A percentile compares a stretch with the other conserved stretches of the same genome.
Conservation (phyloP, 306 rosid genomes). For the Fragaria vesca region DNA sequence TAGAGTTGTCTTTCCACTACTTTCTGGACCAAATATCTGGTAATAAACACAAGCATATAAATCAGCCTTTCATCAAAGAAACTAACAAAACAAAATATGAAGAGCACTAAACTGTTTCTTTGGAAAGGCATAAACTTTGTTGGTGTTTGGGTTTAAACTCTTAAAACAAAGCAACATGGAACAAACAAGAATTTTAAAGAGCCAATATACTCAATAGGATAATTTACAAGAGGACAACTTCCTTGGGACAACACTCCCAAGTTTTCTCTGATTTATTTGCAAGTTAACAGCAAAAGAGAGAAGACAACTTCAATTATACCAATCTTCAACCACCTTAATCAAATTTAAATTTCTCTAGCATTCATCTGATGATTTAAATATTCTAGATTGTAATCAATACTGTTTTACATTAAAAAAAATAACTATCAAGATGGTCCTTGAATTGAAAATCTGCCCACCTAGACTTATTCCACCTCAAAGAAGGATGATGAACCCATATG, state of each 20-base stretch:
- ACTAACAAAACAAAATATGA: constrained; percentile 4
- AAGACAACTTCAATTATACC: not conserved
- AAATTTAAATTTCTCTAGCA: not conserved
- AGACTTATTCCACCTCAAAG: not conserved
- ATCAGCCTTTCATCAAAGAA: constrained; percentile 12
- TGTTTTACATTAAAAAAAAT: not conserved
- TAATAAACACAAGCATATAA: constrained; percentile 24
- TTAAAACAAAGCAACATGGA: not conserved
- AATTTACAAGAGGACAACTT: not conserved
- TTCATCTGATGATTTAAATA: not conserved
- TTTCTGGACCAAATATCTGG: constrained; percentile 96
- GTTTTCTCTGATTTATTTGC: not conserved
- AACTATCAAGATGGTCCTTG: not conserved
- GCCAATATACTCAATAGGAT: no score
- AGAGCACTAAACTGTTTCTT: constrained; percentile 1
- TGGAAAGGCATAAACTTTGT: not conserved
- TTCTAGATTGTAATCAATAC: not conserved
- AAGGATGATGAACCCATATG: not conserved
- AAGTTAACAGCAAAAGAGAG: not conserved
- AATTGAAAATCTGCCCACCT: not conserved
- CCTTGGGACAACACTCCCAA: not conserved
- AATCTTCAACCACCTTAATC: not conserved
- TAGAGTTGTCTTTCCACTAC: constrained; percentile 97
- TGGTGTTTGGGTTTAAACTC: not conserved
- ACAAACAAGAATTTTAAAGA: not conserved